Evolutionary conservation across 441 rosid species (phyloP), one percentile per base, ranked within the genome.

Genomic region (Daphne laureola): DNA sequence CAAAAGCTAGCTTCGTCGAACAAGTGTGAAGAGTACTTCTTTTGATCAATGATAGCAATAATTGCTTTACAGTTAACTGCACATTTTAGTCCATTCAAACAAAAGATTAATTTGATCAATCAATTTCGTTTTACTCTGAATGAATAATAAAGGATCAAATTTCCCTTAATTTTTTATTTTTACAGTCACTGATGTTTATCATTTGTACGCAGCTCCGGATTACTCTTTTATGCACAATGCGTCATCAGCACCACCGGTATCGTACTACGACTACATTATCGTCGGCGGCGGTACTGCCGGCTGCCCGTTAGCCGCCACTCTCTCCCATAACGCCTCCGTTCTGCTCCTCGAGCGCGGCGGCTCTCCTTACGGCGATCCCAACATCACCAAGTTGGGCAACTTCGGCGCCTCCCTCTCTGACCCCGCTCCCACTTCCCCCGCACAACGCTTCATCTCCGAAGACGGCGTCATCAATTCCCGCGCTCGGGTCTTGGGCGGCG

Each of bases 251-350:
- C 81, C 78, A 16, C 21, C 51, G 0, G 40, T 61, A 36, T 76
- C 90, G 1, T 66, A 78, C 66, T 83, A 78, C 27, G 90, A 80
- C 68, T 90, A 90, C 76, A 87, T 90, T 9, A 73, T 90, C 36
- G 73, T 87, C 14, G 98, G 98, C 0, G 96, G 98, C 0, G 98
- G 98, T 31, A 90, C 96, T 0, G 83, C 94, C 0, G 98, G 98
- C 14, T 90, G 98, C 60, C 94, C 96, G 0, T 63, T 90, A 55
- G 97, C 92, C 0, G 86, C 97, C 54, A 85, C 95, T 15, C 78
- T 91, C 2, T 91, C 98, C 8, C 79, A 77, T 52, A 80, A 79
- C 18, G 75, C 78, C 51, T 68, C 61, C 17, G 95, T 87, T 66
- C 65, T 91, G 65, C 67, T 91, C 14, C 70, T 91, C 1, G 98